Base-by-base conservation (phyloP, 768 basidiomycete species). In the Suillus placidus region DNA sequence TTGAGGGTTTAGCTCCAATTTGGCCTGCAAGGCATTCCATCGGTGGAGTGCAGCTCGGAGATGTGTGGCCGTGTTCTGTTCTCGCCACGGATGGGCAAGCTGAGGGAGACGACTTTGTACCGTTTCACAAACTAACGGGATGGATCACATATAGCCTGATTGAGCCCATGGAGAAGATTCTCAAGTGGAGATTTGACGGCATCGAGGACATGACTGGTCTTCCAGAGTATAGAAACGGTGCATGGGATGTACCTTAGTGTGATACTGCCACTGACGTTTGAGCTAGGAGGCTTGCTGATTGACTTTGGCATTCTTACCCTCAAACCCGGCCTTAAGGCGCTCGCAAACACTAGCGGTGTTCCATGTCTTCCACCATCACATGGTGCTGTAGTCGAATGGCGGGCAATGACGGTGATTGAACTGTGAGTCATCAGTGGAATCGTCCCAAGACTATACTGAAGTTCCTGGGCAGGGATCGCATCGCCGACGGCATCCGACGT, bases 121-220 rank as follows among this genome's bases (percentile, higher is more conserved):
- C 95, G 0, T 99, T 99, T 83, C 97, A 98, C 80, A 99, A 99
- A 76, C 83, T 99, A 57, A 94, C 93, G 0, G 91, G 92, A 67
- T 99, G 97, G 97, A 83, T 94, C 64, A 91, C 95, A 9, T 97
- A 97, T 76, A 92, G 90, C 70, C 82, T 99, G 23, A 81, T 97
- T 40, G 91, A 95, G 74, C 89, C 92, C 2, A 84, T 99, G 51
- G 85, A 95, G 76, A 87, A 84, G 68, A 79, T 89, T 2, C 81
- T 95, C 8, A 83, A 84, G 0, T 99, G 96, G 95, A 79, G 82
- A 65, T 84, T 98, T n/a, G 87, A 90, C 0, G 93, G 93, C 0
- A 74, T 88, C 23, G 90, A 93, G 70, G 88, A 92, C 70, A 86
- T 95, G 86, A 97, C 95, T 0, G 97, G 97, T 3, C 78, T 98